Percentiles rank a stretch among this genome's conserved stretches.
Evolutionary conservation across 2,329 filamentous ascomycete genomes (phyloP).

Genomic region (Ophiocordyceps camponoti-saundersi): DNA sequence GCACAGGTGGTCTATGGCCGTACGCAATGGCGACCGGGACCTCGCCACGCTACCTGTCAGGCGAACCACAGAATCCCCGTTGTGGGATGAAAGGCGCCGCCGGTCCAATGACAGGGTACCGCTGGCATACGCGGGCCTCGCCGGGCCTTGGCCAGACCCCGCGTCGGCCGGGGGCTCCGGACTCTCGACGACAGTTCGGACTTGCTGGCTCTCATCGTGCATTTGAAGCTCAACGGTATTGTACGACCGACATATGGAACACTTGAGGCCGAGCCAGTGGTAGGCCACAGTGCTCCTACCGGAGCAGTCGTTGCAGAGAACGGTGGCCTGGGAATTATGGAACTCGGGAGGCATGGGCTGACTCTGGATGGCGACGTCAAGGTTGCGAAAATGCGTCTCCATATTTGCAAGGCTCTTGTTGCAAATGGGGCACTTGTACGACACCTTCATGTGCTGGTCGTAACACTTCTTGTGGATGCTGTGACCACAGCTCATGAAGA

Average conservation of each 20-base stretch:
- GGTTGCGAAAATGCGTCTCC: constrained; percentile 82
- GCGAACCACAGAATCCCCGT: constrained; percentile 13
- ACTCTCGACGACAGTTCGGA: constrained; percentile 10
- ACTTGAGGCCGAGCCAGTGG: constrained; percentile 91
- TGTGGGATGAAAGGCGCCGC: constrained; percentile 22
- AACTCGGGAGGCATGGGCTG: constrained; percentile 91
- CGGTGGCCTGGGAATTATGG: constrained; percentile 58
- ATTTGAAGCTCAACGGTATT: constrained; percentile 52
- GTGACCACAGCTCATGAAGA: constrained; percentile 91
- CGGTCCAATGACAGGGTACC: constrained; percentile 9
- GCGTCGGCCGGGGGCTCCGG: constrained; percentile 2
- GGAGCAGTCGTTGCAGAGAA: constrained; percentile 90
- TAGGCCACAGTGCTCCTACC: constrained; percentile 74
- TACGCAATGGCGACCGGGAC: constrained; percentile 23
- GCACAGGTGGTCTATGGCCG: constrained; percentile 9
- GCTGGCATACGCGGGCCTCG: constrained; percentile 6
- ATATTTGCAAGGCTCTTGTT: constrained; percentile 95
- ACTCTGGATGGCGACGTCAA: constrained; percentile 70
- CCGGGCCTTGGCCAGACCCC: background rate
- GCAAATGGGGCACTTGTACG: constrained; percentile 94
- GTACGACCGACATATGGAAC: constrained; percentile 53
- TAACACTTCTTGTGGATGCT: constrained; percentile 89
- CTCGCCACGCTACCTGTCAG: constrained; percentile 24
- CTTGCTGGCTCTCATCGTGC: constrained; percentile 22
- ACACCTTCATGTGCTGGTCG: constrained; percentile 69